Percentiles rank a stretch among this genome's conserved stretches.
These are phyloP conservation scores for Alternaria sp. DNA, from an alignment of 2,329 filamentous ascomycete genomes.

Conservation along the genomic window DNA sequence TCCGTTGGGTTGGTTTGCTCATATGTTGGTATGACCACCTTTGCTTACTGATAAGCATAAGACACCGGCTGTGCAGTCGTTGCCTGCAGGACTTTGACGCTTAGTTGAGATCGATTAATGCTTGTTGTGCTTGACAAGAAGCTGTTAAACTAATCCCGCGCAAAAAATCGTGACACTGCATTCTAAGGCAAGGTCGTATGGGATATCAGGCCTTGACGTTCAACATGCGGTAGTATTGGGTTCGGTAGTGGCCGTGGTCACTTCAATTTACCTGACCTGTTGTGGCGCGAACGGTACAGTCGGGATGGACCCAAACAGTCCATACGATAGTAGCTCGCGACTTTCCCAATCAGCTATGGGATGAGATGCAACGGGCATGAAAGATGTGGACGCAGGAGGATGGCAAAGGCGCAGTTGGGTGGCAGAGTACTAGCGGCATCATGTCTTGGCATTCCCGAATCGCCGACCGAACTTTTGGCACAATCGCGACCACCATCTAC, in stretches of 20 bases:
- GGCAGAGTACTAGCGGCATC: neutral
- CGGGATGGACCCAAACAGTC: neutral
- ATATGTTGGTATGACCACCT: neutral
- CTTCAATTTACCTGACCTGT: neutral
- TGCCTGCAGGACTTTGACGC: neutral
- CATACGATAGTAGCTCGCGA: neutral
- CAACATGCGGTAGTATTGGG: neutral
- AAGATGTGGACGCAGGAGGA: neutral
- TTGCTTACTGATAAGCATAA: neutral
- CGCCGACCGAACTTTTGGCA: conserved; percentile 39
- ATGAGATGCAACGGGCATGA: neutral
- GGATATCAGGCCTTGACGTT: neutral
- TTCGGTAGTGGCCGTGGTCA: neutral
- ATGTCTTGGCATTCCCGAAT: conserved; percentile 36
- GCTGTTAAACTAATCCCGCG: neutral
- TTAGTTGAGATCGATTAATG: neutral
- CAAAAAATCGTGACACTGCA: neutral
- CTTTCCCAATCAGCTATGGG: neutral
- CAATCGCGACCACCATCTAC: conserved; percentile 14
- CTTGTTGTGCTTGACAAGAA: neutral
- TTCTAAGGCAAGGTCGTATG: neutral
- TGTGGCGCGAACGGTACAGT: neutral
- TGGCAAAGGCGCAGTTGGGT: neutral
- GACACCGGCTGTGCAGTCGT: neutral
- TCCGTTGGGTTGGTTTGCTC: neutral